Conservation (phyloP, 192 early-diverging fungal genomes). For the Neocallimastix lanati region DNA sequence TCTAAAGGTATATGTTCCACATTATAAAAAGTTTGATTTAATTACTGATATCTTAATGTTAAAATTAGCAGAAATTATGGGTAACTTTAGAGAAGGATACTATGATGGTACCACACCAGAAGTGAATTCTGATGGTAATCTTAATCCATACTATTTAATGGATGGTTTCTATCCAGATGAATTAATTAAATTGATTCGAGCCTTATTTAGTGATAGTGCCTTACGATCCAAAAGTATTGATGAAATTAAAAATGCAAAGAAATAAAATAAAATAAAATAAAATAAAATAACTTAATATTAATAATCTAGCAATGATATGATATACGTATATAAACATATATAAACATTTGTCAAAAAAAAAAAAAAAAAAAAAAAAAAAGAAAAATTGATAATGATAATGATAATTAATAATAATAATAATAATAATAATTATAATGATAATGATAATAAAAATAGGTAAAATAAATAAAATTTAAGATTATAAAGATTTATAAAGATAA, state of each 20-base stretch:
- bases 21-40: not conserved
- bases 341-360: no score
- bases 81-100: not conserved
- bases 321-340: no score
- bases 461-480: no score
- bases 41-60: not conserved
- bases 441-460: no score
- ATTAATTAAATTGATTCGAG: not conserved
- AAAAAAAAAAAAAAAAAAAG: no score
- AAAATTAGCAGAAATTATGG: not conserved
- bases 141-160: not conserved
- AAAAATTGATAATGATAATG: no score
- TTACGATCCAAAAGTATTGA: not conserved
- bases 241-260: not conserved
- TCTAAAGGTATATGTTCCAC: not conserved
- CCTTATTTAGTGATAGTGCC: not conserved
- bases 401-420: no score
- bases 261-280: not conserved
- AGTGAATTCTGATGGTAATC: not conserved
- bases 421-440: no score
- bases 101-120: not conserved
- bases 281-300: not conserved
- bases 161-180: not conserved
- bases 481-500: no score
- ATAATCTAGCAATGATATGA: no score